Conservation (phyloP, 805 yeast species). For the Starmerella bombi region DNA sequence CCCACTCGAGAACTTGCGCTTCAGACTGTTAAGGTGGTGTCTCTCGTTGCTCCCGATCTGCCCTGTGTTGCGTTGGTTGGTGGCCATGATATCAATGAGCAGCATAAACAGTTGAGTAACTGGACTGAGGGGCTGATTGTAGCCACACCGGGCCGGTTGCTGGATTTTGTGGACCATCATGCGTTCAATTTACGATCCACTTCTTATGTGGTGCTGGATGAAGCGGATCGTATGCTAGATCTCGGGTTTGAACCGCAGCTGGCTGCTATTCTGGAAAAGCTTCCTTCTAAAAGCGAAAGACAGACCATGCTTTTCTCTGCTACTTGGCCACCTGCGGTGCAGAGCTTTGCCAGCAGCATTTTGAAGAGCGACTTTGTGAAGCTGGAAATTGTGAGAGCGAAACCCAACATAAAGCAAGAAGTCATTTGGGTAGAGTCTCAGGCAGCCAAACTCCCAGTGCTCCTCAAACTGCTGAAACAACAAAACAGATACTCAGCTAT, state of each 20-base stretch:
- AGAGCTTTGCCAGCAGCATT: conserved; percentile 50
- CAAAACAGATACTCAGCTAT: conserved; percentile 30
- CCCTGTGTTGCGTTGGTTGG: conserved; percentile 61
- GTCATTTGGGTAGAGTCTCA: conserved; percentile 37
- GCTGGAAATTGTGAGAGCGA: conserved; percentile 31
- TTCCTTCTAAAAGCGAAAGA: conserved; percentile 38
- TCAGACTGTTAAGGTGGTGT: conserved; percentile 62
- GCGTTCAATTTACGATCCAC: conserved; percentile 48
- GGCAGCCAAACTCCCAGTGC: conserved; percentile 18
- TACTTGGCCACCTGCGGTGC: conserved; percentile 69
- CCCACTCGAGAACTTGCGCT: conserved; percentile 92
- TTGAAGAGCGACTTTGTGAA: conserved; percentile 52
- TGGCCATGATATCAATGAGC: conserved; percentile 74
- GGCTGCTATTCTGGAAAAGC: conserved; percentile 39
- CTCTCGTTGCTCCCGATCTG: conserved; percentile 36
- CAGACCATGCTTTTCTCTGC: conserved; percentile 91
- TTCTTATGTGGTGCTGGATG: conserved; percentile 76
- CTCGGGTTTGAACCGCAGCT: conserved; percentile 92
- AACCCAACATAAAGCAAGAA: conserved; percentile 38
- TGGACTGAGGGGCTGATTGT: conserved; percentile 33
- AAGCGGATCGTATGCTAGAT: conserved; percentile 99
- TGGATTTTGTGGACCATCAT: conserved; percentile 66
- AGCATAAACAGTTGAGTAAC: conserved; percentile 43
- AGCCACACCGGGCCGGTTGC: conserved; percentile 87
- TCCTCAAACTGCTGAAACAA: conserved; percentile 30